These are phyloP conservation scores for Aphanomyces cochlioides DNA, from an alignment of 352 stramenopile genomes.

Conservation along the genomic window DNA sequence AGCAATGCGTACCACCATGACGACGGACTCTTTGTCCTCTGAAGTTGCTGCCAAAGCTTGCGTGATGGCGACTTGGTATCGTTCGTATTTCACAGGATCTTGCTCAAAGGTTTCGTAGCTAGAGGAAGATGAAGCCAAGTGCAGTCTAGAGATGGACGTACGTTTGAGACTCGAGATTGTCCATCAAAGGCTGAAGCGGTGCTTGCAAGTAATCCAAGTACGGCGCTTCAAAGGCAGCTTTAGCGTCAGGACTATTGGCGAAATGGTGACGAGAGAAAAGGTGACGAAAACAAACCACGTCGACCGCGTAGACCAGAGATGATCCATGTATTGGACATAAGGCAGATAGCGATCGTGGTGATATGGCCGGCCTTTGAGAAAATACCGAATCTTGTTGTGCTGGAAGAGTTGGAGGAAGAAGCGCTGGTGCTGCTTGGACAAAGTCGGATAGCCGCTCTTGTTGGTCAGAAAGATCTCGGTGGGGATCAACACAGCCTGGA, in stretches of 20 bases:
- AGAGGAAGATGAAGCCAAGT: neutral
- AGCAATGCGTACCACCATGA: slow-evolving; percentile 51
- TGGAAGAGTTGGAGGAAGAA: slow-evolving; percentile 68
- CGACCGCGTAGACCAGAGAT: slow-evolving; percentile 74
- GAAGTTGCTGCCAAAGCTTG: slow-evolving; percentile 62
- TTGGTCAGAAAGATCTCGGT: slow-evolving; percentile 95
- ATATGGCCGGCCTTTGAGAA: slow-evolving; percentile 70
- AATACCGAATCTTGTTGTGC: slow-evolving; percentile 78
- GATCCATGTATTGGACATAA: slow-evolving; percentile 94
- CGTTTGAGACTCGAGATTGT: slow-evolving; percentile 98
- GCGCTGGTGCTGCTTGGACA: slow-evolving; percentile 91
- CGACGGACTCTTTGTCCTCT: slow-evolving; percentile 64
- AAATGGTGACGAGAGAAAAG: slow-evolving; percentile 24
- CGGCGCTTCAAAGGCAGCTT: slow-evolving; percentile 87
- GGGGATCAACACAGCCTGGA: slow-evolving; percentile 78
- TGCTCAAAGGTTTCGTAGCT: slow-evolving; percentile 98
- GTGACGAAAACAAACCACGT: slow-evolving; percentile 28
- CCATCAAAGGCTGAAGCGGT: slow-evolving; percentile 96
- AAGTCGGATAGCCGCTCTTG: slow-evolving; percentile 91
- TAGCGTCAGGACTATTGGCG: slow-evolving; percentile 43
- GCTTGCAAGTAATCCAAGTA: slow-evolving; percentile 97
- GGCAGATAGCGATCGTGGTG: slow-evolving; percentile 69
- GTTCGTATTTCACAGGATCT: slow-evolving; percentile 98
- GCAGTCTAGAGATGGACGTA: neutral
- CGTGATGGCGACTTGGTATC: slow-evolving; percentile 93